These are phyloP conservation scores for Ceratobasidium sp. DNA, from an alignment of 1,284 basidiomycete genomes.

Conservation along the genomic window DNA sequence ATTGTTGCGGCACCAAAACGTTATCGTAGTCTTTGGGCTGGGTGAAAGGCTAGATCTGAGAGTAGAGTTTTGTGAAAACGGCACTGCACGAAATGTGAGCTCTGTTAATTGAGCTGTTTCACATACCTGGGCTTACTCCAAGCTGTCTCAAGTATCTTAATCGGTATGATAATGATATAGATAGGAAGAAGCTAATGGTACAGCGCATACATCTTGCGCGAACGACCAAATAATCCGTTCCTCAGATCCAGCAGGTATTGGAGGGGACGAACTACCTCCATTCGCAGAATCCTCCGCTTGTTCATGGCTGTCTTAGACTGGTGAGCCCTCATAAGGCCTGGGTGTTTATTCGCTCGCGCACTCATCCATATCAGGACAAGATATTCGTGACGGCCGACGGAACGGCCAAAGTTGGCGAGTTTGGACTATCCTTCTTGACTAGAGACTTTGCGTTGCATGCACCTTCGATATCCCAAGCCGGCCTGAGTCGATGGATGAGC, in stretches of 20 bases:
- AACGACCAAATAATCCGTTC: too few relatives aligned
- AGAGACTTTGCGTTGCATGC: conserved; percentile 7
- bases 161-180: neutral
- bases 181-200: neutral
- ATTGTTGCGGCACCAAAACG: neutral
- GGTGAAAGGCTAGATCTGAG: neutral
- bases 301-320: conserved; percentile 37
- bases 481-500: conserved; percentile 18
- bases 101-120: too few relatives aligned
- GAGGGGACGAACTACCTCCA: conserved; percentile 39
- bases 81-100: neutral
- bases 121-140: too few relatives aligned
- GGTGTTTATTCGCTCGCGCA: neutral
- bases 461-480: conserved; percentile 15
- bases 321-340: neutral
- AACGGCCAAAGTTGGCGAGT: conserved; percentile 20
- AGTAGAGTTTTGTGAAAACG: neutral
- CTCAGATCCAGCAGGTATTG: too few relatives aligned
- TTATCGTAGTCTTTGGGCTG: neutral
- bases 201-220: too few relatives aligned
- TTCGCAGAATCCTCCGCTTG: conserved; percentile 23
- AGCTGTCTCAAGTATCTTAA: neutral
- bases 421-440: conserved; percentile 8
- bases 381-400: neutral
- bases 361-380: neutral